Evolutionary conservation across 2,329 filamentous ascomycete species (phyloP).

Genomic region (Ophiocordyceps unilateralis): DNA sequence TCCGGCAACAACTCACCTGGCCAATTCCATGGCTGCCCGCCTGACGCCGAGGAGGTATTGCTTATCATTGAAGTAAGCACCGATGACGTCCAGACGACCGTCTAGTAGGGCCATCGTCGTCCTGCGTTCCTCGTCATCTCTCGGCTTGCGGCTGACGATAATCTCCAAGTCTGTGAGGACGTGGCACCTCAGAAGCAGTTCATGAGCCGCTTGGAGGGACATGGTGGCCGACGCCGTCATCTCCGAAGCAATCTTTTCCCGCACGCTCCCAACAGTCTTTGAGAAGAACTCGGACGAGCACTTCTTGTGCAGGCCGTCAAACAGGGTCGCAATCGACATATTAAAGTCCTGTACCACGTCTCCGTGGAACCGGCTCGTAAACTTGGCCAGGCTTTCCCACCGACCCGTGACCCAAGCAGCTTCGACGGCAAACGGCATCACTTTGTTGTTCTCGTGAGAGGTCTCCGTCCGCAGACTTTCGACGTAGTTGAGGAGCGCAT

Average conservation of each 20-base stretch:
- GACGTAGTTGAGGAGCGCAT: conserved; percentile 72
- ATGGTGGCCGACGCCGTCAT: conserved; percentile 62
- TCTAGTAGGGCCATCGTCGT: conserved; percentile 29
- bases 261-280: conserved; percentile 42
- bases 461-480: conserved; percentile 49
- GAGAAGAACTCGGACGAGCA: conserved; percentile 32
- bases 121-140: conserved; percentile 21
- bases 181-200: conserved; percentile 72
- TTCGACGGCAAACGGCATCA: conserved; percentile 75
- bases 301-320: conserved; percentile 42
- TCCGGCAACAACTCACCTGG: conserved; percentile 31
- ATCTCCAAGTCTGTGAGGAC: conserved; percentile 75
- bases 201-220: conserved; percentile 71
- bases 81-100: conserved; percentile 71
- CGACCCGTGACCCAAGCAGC: conserved; percentile 80
- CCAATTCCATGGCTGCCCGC: conserved; percentile 72
- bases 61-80: conserved; percentile 81
- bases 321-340: conserved; percentile 48
- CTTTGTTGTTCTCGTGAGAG: conserved; percentile 32
- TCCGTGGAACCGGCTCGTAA: conserved; percentile 38
- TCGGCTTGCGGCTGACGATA: conserved; percentile 36
- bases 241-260: conserved; percentile 52
- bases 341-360: conserved; percentile 51
- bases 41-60: conserved; percentile 80
- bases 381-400: conserved; percentile 58